Evolutionary conservation across 805 yeast species (phyloP).

Genomic region (Clavispora carvajalis): DNA sequence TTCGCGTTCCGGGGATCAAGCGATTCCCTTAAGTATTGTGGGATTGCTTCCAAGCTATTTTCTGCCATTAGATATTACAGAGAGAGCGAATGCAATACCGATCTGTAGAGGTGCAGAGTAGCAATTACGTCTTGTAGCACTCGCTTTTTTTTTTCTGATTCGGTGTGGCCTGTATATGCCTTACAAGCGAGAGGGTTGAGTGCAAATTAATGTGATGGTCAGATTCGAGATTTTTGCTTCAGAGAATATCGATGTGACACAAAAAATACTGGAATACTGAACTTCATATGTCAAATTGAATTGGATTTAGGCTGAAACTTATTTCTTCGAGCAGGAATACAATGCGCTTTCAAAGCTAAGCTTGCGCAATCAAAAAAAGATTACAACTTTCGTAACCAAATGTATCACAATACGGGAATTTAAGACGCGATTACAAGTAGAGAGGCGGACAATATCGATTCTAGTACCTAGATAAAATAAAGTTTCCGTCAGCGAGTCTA

Average conservation of each 20-base stretch:
- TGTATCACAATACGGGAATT: neutral
- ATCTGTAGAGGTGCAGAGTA: neutral
- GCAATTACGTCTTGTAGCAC: neutral
- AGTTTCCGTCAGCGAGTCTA: neutral
- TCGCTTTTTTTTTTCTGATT: constrained; percentile 1
- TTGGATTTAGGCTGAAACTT: too few relatives aligned
- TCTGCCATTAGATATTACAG: constrained; percentile 20
- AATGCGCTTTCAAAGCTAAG: too few relatives aligned
- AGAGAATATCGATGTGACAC: too few relatives aligned
- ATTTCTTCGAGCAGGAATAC: too few relatives aligned
- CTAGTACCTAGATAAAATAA: neutral
- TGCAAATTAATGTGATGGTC: too few relatives aligned
- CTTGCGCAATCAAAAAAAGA: too few relatives aligned
- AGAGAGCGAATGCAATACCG: neutral
- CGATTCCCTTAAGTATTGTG: constrained; percentile 56
- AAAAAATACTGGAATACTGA: too few relatives aligned
- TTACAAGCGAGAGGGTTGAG: neutral
- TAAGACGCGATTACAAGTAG: too few relatives aligned
- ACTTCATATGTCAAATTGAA: too few relatives aligned
- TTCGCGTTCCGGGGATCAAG: constrained; percentile 60
- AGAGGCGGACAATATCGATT: neutral
- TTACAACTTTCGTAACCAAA: neutral
- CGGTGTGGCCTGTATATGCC: neutral
- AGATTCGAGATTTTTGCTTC: too few relatives aligned
- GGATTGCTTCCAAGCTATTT: constrained; percentile 44